phyloP scores from a whole-genome alignment of 2,329 filamentous ascomycete species.

The Bretziella fagacearum region DNA sequence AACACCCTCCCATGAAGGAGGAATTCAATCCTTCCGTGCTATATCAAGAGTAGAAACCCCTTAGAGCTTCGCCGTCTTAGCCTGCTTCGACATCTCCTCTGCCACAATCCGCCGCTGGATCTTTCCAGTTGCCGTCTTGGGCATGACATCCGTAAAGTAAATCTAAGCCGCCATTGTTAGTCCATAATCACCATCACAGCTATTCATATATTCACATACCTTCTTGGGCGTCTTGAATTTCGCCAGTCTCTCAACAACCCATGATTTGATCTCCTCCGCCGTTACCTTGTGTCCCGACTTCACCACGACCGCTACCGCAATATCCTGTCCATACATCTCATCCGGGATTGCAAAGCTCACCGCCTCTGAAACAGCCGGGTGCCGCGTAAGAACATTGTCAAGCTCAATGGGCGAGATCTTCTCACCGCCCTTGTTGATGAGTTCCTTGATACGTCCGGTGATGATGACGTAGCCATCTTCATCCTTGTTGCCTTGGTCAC shows the following conservation, averaged over 20 bases:
- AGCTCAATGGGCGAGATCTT: constrained; percentile 81
- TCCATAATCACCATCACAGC: too few relatives aligned
- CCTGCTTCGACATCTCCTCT: constrained; percentile 63
- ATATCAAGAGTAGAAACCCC: too few relatives aligned
- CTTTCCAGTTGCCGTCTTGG: constrained; percentile 85
- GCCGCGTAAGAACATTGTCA: constrained; percentile 62
- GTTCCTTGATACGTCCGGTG: constrained; percentile 82
- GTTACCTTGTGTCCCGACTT: constrained; percentile 43
- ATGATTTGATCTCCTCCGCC: constrained; percentile 46
- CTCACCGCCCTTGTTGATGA: constrained; percentile 82
- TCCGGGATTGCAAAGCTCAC: constrained; percentile 73
- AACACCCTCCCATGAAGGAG: too few relatives aligned
- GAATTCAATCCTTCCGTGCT: too few relatives aligned
- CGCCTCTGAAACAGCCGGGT: constrained; percentile 57
- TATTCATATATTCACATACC: constrained; percentile 26
- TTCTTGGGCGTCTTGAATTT: constrained; percentile 80
- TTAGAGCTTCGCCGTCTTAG: constrained; percentile 26
- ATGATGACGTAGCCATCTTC: constrained; percentile 69
- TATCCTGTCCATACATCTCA: constrained; percentile 68
- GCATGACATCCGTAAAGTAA: constrained; percentile 70
- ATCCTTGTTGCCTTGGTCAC: constrained; percentile 70
- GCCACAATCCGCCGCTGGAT: constrained; percentile 76
- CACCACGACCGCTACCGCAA: constrained; percentile 59
- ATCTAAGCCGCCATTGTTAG: constrained; percentile 34
- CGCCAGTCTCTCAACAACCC: constrained; percentile 52